A percentile compares a stretch with the other conserved stretches of the same genome.
These are phyloP conservation scores for Microdochium trichocladiopsis DNA, from an alignment of 2,329 filamentous ascomycete species.

Conservation along the genomic window DNA sequence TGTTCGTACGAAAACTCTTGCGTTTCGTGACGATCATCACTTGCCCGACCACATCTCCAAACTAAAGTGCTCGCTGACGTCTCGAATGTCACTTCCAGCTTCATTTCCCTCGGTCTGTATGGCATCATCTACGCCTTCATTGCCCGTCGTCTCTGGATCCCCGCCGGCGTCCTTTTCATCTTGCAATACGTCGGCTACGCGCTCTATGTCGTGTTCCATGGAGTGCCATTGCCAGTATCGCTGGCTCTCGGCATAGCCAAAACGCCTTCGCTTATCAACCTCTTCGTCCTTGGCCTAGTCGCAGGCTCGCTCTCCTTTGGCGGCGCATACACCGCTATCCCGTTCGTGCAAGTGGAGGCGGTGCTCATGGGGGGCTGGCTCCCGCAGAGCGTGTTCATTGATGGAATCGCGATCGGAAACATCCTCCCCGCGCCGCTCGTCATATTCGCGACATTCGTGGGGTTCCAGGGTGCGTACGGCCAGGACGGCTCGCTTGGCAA, in stretches of 20 bases:
- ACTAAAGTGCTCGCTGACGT: no score
- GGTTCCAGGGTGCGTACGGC: slow-evolving; percentile 21
- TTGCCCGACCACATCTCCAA: no score
- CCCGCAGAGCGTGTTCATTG: slow-evolving; percentile 23
- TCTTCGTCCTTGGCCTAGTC: slow-evolving; percentile 21
- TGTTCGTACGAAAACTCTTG: no score
- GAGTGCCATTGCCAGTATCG: slow-evolving; percentile 21
- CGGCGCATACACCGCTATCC: slow-evolving; percentile 24
- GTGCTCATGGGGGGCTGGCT: slow-evolving; percentile 24
- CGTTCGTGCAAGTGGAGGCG: slow-evolving; percentile 25
- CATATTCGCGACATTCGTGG: slow-evolving; percentile 24
- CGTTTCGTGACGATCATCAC: no score
- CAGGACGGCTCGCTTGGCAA: slow-evolving; percentile 14
- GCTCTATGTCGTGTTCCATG: slow-evolving; percentile 21
- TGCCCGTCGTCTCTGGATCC: slow-evolving; percentile 13
- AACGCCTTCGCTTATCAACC: slow-evolving; percentile 18
- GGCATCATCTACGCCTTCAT: slow-evolving; percentile 16
- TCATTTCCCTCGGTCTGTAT: slow-evolving; percentile 18
- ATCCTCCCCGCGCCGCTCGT: slow-evolving; percentile 23
- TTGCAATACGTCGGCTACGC: slow-evolving; percentile 20
- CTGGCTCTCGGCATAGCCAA: slow-evolving; percentile 20
- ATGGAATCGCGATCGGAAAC: slow-evolving; percentile 25
- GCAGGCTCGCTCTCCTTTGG: slow-evolving; percentile 23
- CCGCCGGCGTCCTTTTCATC: slow-evolving; percentile 13
- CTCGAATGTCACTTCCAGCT: slow-evolving; percentile 6